phyloP scores from a whole-genome alignment of 306 rosid species.

The Hippophae rhamnoides region DNA sequence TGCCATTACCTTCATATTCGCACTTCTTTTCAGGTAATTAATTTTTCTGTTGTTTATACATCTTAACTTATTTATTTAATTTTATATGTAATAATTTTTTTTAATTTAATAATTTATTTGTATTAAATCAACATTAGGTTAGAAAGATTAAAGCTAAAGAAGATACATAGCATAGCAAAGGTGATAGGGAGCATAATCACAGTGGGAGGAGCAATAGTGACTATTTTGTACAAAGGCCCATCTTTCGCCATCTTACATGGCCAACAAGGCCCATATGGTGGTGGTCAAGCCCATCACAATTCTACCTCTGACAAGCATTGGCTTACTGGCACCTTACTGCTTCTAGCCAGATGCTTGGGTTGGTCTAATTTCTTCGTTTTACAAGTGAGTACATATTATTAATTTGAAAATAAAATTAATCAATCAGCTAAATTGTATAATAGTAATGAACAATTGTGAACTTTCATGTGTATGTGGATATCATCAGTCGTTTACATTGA shows the following conservation, averaged over 20 bases:
- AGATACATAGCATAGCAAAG: conserved; percentile 70
- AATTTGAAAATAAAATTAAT: not conserved
- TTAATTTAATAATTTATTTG: not conserved
- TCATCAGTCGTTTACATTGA: conserved; percentile 72
- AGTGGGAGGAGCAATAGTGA: conserved; percentile 84
- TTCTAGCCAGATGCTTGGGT: conserved; percentile 56
- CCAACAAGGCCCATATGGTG: not conserved
- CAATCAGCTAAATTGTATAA: no score
- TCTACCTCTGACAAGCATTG: conserved; percentile 51
- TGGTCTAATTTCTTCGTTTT: conserved; percentile 92
- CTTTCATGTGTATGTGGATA: not conserved
- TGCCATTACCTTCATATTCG: conserved; percentile 85
- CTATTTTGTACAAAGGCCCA: conserved; percentile 94
- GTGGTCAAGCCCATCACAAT: conserved; percentile 13
- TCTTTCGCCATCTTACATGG: conserved; percentile 44
- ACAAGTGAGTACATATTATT: conserved; percentile 38
- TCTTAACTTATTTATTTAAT: no score
- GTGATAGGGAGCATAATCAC: conserved; percentile 70
- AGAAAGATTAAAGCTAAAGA: conserved; percentile 58
- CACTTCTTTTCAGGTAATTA: conserved; percentile 73
- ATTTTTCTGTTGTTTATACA: not conserved
- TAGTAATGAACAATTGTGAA: not conserved
- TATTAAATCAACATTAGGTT: conserved; percentile 36
- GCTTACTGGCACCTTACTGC: conserved; percentile 61
- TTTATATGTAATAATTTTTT: no score